Evolutionary conservation across 257 asterid species (phyloP), one percentile per base, ranked within the genome.

Genomic region (Cinchona pubescens): DNA sequence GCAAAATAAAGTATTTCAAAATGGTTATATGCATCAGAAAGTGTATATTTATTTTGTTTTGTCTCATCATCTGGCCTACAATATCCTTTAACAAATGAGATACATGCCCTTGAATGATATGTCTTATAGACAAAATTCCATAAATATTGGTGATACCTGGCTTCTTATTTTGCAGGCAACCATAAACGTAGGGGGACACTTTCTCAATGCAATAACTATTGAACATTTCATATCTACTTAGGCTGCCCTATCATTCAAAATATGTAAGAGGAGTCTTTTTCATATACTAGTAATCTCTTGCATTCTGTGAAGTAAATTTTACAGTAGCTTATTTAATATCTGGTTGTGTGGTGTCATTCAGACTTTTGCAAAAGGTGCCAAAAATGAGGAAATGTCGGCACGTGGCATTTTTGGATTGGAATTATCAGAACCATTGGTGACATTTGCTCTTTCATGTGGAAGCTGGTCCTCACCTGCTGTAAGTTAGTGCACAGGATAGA

Each of bases 381-480:
- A 87, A 71, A 78, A 75, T 64, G 90, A 86, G 45, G 96, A 89
- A 83, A 75, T 73, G 85, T 79, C 85, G 7, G 80, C 86, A 19
- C 86, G 88, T 18, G 79, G 88, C 78, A 71, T 71, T 78, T 87
- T 89, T 34, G 92, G 94, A 30, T 80, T 91, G 86, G 96, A 89
- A 71, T 79, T 89, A 30, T 91, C 96, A 0, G 96, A 91, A 83
- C 97, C 98, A 13, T 75, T 91, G 73, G 97, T 91, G 8, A 93
- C 98, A 53, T 93, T 93, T 84, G 97, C 96, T 21, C 97, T 93
- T 49, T 93, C 98, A 27, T 93, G 98, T 67, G 98, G 98, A 82
- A 93, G 97, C 88, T 91, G 96, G 92, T 93, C 97, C 42, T 93
- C 98, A 77, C 98, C 98, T 79, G 91, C 92, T 75, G 98, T 93